Evolutionary conservation across 2,329 filamentous ascomycete genomes (phyloP), one percentile per base, ranked within the genome.

Genomic region (Colletotrichum somersetense): DNA sequence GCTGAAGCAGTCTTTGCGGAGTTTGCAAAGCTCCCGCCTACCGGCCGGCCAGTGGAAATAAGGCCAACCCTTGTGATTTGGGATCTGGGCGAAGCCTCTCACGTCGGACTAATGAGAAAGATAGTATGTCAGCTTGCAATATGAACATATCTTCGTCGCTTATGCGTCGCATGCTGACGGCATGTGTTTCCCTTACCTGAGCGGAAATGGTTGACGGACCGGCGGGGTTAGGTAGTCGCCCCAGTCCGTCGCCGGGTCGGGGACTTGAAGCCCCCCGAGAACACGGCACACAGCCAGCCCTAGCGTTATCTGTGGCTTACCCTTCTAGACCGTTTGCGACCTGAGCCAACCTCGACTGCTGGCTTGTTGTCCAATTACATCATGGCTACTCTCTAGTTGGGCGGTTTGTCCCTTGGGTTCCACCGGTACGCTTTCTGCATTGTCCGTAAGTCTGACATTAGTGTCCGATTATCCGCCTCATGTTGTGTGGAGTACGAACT

Each of bases 21-120:
- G 69, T 72, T 72, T 16, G 69, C 53, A 46, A 59, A 64, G 52
- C 59, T 40, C 46, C 66, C 65, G 62, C 38, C 50, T 12, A 55
- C 66, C 69, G 65, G 66, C 65, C 69, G 69, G 59, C 38, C 44
- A 18, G 35, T 59, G 69, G 58, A 65, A 11, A 64, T 69, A 66
- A 72, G 66, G 66, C 69, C 59, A 69, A 44, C 30, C 53, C 69
- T 40, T 72, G 66, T 55, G 44, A 20, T 44, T 33, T 20, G 4
- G 30, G 10, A 40, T 38, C 48, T 38, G 44, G 40, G 35, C 35
- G 18, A 58, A 26, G 7, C 5, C 11, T 18, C 23, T 46, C 33
- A 33, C 26, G 35, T 58, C 52, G 58, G 62, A 62, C 33, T 52
- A 6, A 30, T 16, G 35, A 44, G 33, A 20, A 52, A 5, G 16